phyloP scores from a whole-genome alignment of 2,329 filamentous ascomycete species.

The Phyllosticta citriasiana region DNA sequence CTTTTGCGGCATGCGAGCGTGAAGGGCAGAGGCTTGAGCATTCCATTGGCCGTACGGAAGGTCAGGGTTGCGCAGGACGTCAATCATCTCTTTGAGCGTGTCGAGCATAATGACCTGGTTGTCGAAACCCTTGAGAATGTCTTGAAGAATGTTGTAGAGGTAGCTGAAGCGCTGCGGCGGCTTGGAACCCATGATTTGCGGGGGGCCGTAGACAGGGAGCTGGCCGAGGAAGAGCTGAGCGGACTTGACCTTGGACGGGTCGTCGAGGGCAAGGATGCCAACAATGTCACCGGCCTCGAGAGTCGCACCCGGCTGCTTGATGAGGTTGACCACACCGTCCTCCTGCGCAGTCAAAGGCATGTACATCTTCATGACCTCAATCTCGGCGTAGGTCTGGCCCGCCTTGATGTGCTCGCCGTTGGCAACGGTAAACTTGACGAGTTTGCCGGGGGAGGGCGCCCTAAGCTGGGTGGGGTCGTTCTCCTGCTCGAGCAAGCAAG shows the following conservation, averaged over 20 bases:
- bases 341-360: conserved; percentile 95
- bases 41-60: conserved; percentile 96
- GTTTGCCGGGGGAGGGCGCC: conserved; percentile 89
- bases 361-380: conserved; percentile 99
- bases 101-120: conserved; percentile 93
- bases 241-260: conserved; percentile 92
- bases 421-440: conserved; percentile 95
- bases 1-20: conserved; percentile 93
- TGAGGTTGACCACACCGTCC: conserved; percentile 91
- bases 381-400: conserved; percentile 88
- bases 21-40: conserved; percentile 90
- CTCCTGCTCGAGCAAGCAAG: conserved; percentile 93
- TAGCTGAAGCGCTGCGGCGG: conserved; percentile 77
- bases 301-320: conserved; percentile 98
- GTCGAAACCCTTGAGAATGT: conserved; percentile 89
- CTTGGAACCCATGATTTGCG: conserved; percentile 82
- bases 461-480: conserved; percentile 97
- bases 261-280: conserved; percentile 91
- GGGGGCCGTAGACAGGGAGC: conserved; percentile 75
- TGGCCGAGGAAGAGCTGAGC: conserved; percentile 88
- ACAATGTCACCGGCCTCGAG: conserved; percentile 96
- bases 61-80: conserved; percentile 79
- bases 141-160: conserved; percentile 65
- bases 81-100: conserved; percentile 79
- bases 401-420: conserved; percentile 89